Evolutionary conservation across 208 protist genomes (phyloP).

Genomic region (Crithidia mellificae): DNA sequence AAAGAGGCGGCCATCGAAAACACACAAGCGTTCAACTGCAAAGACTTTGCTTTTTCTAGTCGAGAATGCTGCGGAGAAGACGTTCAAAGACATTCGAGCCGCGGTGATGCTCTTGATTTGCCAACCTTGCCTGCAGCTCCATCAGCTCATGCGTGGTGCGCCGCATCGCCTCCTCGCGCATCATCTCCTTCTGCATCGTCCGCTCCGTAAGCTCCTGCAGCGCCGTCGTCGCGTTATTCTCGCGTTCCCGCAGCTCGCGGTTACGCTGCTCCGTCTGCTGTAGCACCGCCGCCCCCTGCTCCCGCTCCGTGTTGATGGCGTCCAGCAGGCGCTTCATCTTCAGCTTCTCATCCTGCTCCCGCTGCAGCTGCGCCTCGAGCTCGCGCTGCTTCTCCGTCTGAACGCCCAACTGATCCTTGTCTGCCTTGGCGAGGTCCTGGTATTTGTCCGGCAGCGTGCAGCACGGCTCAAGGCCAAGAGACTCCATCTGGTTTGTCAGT

Average conservation of each 20-base stretch:
- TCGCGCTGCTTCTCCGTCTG: slow-evolving; percentile 62
- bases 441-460: slow-evolving; percentile 72
- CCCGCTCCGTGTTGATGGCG: slow-evolving; percentile 63
- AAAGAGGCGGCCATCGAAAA: no score
- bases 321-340: slow-evolving; percentile 61
- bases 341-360: slow-evolving; percentile 65
- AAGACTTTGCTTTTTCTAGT: slow-evolving; percentile 7
- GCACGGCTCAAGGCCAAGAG: slow-evolving; percentile 64
- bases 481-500: slow-evolving; percentile 76
- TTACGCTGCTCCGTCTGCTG: slow-evolving; percentile 43
- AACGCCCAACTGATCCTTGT: slow-evolving; percentile 51
- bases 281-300: slow-evolving; percentile 58
- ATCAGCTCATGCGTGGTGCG: slow-evolving; percentile 62
- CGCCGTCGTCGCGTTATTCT: slow-evolving; percentile 37
- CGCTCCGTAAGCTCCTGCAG: slow-evolving; percentile 46
- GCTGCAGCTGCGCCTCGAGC: slow-evolving; percentile 54
- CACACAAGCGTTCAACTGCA: neutral
- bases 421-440: slow-evolving; percentile 57
- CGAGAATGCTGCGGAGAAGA: slow-evolving; percentile 26
- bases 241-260: slow-evolving; percentile 60
- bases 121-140: slow-evolving; percentile 57
- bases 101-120: slow-evolving; percentile 40
- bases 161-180: slow-evolving; percentile 67
- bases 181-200: slow-evolving; percentile 59
- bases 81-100: slow-evolving; percentile 45